These are phyloP conservation scores for Syzygium aqueum DNA, from an alignment of 345 rosid species.

Conservation along the genomic window DNA sequence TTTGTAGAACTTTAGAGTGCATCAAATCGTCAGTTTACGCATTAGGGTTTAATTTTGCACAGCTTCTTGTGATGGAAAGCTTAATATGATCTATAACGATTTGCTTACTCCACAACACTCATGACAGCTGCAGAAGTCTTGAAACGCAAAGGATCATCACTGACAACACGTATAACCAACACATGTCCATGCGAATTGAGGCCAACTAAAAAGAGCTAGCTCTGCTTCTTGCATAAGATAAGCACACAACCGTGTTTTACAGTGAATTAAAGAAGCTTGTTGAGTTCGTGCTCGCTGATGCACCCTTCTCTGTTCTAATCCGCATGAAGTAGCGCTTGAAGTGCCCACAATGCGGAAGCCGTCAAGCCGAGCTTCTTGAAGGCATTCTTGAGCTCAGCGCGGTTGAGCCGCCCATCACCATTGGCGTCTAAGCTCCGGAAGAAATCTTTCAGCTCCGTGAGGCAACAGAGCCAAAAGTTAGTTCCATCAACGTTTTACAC, in stretches of 20 bases:
- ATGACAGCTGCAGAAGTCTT: not conserved
- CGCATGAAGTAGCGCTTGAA: not conserved
- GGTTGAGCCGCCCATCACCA: constrained; percentile 6
- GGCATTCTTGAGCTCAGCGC: constrained; percentile 13
- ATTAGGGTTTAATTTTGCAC: not conserved
- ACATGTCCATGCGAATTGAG: not conserved
- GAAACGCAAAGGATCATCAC: not conserved
- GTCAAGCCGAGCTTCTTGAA: not conserved
- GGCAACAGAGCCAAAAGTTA: too few species aligned
- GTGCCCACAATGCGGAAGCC: not conserved
- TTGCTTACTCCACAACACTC: not conserved
- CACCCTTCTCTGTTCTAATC: constrained; percentile 6
- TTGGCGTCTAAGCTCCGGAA: not conserved
- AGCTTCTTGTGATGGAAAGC: not conserved
- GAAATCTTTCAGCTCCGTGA: not conserved
- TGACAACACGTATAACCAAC: not conserved
- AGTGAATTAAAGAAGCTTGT: not conserved
- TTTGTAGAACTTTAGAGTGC: not conserved
- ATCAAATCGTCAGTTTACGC: not conserved
- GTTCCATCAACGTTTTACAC: too few species aligned
- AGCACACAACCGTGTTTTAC: not conserved
- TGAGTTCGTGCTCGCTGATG: constrained; percentile 4
- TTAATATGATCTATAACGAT: not conserved
- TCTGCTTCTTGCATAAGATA: not conserved
- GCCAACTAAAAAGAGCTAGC: not conserved